Conservation (phyloP, 2,329 filamentous ascomycete genomes). For the Pyrenophora seminiperda region DNA sequence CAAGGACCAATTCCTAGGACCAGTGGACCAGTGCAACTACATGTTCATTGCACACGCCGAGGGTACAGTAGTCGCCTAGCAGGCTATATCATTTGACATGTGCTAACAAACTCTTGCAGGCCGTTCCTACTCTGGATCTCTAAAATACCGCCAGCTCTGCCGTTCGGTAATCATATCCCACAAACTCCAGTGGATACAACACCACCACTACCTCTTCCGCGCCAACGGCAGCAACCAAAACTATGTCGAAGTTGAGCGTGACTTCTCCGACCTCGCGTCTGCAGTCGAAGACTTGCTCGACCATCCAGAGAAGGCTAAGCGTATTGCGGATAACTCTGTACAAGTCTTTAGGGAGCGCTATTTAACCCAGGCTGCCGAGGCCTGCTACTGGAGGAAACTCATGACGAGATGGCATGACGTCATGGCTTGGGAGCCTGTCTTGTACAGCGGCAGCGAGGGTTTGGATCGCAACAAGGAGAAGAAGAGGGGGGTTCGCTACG, state of each 20-base stretch:
- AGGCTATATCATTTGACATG: not conserved
- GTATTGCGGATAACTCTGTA: constrained; percentile 22
- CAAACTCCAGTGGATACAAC: constrained; percentile 25
- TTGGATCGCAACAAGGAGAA: not conserved
- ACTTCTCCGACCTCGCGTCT: constrained; percentile 25
- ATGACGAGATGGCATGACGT: constrained; percentile 16
- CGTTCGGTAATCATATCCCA: constrained; percentile 24
- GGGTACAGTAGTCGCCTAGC: constrained; percentile 42
- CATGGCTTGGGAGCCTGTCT: constrained; percentile 19
- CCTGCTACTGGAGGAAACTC: constrained; percentile 28
- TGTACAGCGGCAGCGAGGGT: constrained; percentile 1
- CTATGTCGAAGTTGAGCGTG: constrained; percentile 26
- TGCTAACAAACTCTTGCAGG: constrained; percentile 4
- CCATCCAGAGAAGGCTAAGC: constrained; percentile 15
- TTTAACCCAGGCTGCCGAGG: constrained; percentile 22
- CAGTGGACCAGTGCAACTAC: constrained; percentile 29
- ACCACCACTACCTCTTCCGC: constrained; percentile 18
- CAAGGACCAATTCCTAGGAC: constrained; percentile 15
- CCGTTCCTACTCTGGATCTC: constrained; percentile 53
- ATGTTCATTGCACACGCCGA: constrained; percentile 56
- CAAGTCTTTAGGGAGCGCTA: constrained; percentile 23
- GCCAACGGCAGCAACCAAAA: constrained; percentile 24
- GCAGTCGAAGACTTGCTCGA: constrained; percentile 19
- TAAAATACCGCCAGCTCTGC: constrained; percentile 59
- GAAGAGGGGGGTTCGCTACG: constrained; percentile 3